Percentiles rank a stretch among this genome's conserved stretches.
These are phyloP conservation scores for Nyssa sinensis DNA, from an alignment of 148 eudicot genomes.

Conservation along the genomic window DNA sequence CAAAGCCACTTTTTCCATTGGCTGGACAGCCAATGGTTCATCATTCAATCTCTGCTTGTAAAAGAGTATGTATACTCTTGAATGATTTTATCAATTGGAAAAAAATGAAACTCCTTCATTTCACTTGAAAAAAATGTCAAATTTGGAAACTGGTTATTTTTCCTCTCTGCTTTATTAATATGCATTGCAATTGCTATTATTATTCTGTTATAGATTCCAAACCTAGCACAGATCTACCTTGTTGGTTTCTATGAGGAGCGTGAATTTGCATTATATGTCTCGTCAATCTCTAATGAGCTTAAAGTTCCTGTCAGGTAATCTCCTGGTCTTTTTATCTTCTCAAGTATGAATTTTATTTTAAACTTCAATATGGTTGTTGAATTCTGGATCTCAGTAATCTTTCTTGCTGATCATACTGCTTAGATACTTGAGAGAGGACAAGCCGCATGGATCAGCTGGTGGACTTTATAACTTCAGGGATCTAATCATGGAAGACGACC, in stretches of 20 bases:
- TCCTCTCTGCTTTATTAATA: background rate
- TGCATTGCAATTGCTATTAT: background rate
- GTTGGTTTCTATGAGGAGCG: slow-evolving; percentile 96
- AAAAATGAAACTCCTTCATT: background rate
- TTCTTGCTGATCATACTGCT: slow-evolving; percentile 21
- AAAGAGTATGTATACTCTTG: slow-evolving; percentile 49
- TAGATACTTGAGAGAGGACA: slow-evolving; percentile 88
- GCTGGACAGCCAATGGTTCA: slow-evolving; percentile 98
- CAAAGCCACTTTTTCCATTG: slow-evolving; percentile 92
- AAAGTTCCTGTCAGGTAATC: slow-evolving; percentile 82
- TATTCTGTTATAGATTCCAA: slow-evolving; percentile 60
- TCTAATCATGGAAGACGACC: slow-evolving; percentile 73
- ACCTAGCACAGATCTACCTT: slow-evolving; percentile 82
- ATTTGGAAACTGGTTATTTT: background rate
- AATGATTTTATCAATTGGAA: background rate
- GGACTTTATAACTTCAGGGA: slow-evolving; percentile 82
- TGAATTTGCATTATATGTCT: slow-evolving; percentile 81
- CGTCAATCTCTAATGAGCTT: slow-evolving; percentile 89
- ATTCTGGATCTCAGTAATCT: slow-evolving; percentile 13
- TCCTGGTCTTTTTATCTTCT: slow-evolving; percentile 3
- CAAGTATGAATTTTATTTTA: background rate
- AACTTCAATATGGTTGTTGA: background rate
- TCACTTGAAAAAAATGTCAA: background rate
- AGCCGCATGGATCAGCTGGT: slow-evolving; percentile 90
- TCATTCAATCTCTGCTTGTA: slow-evolving; percentile 95